Conservation (phyloP, 768 basidiomycete species). For the Tephrocybe sp. region DNA sequence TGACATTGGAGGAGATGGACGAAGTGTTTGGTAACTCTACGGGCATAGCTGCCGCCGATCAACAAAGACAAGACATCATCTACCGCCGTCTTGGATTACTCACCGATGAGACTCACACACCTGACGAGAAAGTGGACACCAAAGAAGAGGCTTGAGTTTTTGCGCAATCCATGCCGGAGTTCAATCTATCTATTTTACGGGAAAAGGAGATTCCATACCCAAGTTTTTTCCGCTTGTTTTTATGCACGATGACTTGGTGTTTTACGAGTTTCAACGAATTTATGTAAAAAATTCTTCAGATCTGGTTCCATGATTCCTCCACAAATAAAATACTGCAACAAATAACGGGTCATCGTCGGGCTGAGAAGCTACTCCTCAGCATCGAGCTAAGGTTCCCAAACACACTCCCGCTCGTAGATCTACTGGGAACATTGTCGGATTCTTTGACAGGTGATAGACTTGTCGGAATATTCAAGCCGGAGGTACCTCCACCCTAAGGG, state of each 20-base stretch:
- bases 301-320: no score
- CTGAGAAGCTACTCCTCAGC: constrained; percentile 19
- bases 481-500: constrained; percentile 28
- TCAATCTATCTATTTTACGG: no score
- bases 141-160: background rate
- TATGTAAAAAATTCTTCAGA: no score
- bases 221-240: no score
- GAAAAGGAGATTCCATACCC: no score
- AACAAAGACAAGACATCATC: constrained; percentile 44
- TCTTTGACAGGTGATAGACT: constrained; percentile 66
- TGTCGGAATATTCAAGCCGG: constrained; percentile 60
- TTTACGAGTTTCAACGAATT: no score
- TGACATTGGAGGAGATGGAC: constrained; percentile 79
- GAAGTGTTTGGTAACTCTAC: constrained; percentile 61
- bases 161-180: no score
- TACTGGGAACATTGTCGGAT: constrained; percentile 45
- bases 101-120: constrained; percentile 2
- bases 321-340: background rate
- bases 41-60: constrained; percentile 57
- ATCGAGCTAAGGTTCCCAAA: constrained; percentile 23
- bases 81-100: constrained; percentile 57
- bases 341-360: constrained; percentile 12
- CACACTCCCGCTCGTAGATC: constrained; percentile 35
- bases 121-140: background rate
- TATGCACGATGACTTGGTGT: no score